Conservation (phyloP, 1,139 yeast genomes). For the Pichia sp. region DNA sequence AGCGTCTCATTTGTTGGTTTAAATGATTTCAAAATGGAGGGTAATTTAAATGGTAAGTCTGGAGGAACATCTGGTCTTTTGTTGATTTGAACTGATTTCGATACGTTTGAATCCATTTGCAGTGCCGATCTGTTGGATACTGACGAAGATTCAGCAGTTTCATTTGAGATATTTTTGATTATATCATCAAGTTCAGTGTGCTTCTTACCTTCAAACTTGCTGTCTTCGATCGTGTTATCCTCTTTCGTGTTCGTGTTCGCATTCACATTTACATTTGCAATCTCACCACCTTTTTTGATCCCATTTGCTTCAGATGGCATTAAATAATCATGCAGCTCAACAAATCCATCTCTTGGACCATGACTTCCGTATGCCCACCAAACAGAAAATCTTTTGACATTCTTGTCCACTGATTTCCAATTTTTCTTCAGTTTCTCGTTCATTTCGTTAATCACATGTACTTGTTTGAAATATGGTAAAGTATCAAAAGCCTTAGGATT, state of each 20-base stretch:
- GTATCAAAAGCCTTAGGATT: conserved; percentile 38
- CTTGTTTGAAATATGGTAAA: conserved; percentile 47
- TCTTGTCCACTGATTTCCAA: conserved; percentile 39
- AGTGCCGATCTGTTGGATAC: conserved; percentile 9
- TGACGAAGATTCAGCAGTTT: conserved; percentile 4
- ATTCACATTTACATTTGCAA: background rate
- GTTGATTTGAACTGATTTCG: conserved; percentile 10
- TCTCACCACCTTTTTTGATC: background rate
- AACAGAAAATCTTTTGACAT: conserved; percentile 44
- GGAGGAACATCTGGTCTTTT: conserved; percentile 27
- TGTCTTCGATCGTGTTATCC: background rate
- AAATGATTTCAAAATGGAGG: conserved; percentile 28
- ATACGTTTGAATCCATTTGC: conserved; percentile 6
- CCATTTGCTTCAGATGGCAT: conserved; percentile 14
- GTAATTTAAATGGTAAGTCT: conserved; percentile 49
- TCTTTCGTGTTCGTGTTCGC: background rate
- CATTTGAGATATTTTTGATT: conserved; percentile 33
- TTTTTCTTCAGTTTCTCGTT: conserved; percentile 43
- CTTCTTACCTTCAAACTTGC: background rate
- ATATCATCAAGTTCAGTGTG: conserved; percentile 9
- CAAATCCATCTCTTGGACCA: conserved; percentile 54
- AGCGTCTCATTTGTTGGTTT: conserved; percentile 26
- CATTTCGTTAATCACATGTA: conserved; percentile 43
- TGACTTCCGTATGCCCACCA: conserved; percentile 56
- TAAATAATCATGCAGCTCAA: conserved; percentile 31